A percentile compares a stretch with the other conserved stretches of the same genome.
Evolutionary conservation across 805 yeast genomes (phyloP).

Genomic region (Monosporozyma servazzii): DNA sequence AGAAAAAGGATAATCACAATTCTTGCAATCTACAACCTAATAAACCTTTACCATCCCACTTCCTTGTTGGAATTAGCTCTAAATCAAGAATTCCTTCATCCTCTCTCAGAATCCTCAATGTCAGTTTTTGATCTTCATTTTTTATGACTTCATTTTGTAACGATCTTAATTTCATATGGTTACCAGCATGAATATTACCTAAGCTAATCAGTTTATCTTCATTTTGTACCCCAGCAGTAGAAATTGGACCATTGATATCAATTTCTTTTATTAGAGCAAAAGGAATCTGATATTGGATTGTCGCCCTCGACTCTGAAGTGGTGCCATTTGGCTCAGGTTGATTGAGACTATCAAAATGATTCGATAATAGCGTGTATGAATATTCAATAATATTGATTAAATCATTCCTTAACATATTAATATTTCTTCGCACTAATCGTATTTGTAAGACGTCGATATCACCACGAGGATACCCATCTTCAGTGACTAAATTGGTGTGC

Average conservation of each 20-base stretch:
- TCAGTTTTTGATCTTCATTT: slow-evolving; percentile 27
- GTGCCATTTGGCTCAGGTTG: background rate
- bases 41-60: slow-evolving; percentile 62
- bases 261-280: slow-evolving; percentile 50
- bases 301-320: background rate
- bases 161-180: slow-evolving; percentile 41
- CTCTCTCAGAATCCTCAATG: slow-evolving; percentile 28
- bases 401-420: slow-evolving; percentile 67
- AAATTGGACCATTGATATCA: slow-evolving; percentile 47
- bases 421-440: slow-evolving; percentile 50
- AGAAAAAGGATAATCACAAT: background rate
- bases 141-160: slow-evolving; percentile 38
- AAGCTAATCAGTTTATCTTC: slow-evolving; percentile 49
- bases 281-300: slow-evolving; percentile 31
- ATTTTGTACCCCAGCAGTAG: slow-evolving; percentile 40
- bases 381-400: slow-evolving; percentile 38
- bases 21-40: slow-evolving; percentile 46
- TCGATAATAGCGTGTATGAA: slow-evolving; percentile 39
- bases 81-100: slow-evolving; percentile 21
- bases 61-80: slow-evolving; percentile 37
- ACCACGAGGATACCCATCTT: slow-evolving; percentile 77
- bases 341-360: slow-evolving; percentile 30
- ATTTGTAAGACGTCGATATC: slow-evolving; percentile 75
- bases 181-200: slow-evolving; percentile 46
- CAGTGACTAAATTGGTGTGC: slow-evolving; percentile 53